These are phyloP conservation scores for Gelatoporia subvermispora DNA, from an alignment of 768 basidiomycete species.

Conservation along the genomic window DNA sequence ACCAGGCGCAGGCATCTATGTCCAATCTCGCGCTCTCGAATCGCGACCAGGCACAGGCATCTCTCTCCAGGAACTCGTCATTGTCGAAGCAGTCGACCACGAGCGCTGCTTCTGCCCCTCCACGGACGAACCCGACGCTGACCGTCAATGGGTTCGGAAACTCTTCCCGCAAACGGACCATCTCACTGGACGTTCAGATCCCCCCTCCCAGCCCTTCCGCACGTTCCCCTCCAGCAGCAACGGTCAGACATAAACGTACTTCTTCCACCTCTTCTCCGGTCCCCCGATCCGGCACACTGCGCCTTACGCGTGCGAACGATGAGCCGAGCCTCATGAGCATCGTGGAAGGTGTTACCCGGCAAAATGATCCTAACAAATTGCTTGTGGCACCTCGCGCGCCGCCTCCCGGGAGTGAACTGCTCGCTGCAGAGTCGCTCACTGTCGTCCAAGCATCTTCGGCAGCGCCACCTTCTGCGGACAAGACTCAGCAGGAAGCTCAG, in stretches of 20 bases:
- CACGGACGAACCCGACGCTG: neutral
- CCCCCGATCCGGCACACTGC: neutral
- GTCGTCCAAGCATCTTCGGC: neutral
- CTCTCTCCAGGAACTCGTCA: conserved; percentile 24
- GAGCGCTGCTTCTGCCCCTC: conserved; percentile 20
- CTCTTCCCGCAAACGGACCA: conserved; percentile 2
- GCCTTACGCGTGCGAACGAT: conserved; percentile 9
- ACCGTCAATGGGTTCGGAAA: neutral
- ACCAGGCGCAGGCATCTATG: neutral
- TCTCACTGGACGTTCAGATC: conserved; percentile 6
- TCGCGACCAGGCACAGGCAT: conserved; percentile 7
- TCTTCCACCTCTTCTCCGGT: conserved; percentile 8
- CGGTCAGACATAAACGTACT: conserved; percentile 8
- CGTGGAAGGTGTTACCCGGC: conserved; percentile 53
- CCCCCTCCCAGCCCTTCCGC: neutral
- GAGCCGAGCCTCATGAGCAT: conserved; percentile 57
- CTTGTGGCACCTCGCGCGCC: conserved; percentile 47
- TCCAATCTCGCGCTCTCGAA: neutral
- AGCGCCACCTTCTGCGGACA: neutral
- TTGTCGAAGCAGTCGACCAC: conserved; percentile 20
- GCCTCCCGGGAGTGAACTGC: conserved; percentile 27
- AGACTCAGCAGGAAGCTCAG: neutral
- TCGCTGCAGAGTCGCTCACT: too few relatives aligned
- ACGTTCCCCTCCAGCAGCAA: neutral
- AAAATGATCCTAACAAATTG: conserved; percentile 25